These are phyloP conservation scores for Pholiota molesta DNA, from an alignment of 768 basidiomycete species.

Conservation along the genomic window DNA sequence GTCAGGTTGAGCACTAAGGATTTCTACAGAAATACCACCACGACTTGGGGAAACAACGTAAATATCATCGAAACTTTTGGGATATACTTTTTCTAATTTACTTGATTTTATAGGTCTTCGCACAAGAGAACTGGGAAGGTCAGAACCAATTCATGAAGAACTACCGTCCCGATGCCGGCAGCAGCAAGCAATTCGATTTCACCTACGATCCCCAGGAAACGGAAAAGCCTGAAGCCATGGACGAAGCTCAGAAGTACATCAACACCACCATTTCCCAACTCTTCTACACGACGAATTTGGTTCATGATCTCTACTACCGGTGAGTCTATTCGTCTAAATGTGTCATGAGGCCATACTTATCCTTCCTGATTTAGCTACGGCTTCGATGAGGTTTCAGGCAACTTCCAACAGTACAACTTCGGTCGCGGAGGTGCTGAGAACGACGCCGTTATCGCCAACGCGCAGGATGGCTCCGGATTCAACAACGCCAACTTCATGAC, in stretches of 20 bases:
- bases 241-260: slow-evolving; percentile 80
- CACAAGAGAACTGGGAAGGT: slow-evolving; percentile 93
- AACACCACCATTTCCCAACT: slow-evolving; percentile 86
- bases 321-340: slow-evolving; percentile 24
- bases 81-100: slow-evolving; percentile 1
- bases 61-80: slow-evolving; percentile 17
- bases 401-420: slow-evolving; percentile 99
- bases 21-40: slow-evolving; percentile 68
- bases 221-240: slow-evolving; percentile 56
- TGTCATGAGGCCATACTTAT: background rate
- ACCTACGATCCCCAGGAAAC: slow-evolving; percentile 71
- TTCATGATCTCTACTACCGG: slow-evolving; percentile 84
- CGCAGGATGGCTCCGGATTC: slow-evolving; percentile 93
- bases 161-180: slow-evolving; percentile 75
- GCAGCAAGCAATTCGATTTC: slow-evolving; percentile 64
- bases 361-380: slow-evolving; percentile 61
- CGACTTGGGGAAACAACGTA: slow-evolving; percentile 88
- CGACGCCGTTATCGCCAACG: slow-evolving; percentile 93
- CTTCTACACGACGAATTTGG: slow-evolving; percentile 84
- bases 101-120: slow-evolving; percentile 62
- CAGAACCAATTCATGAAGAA: slow-evolving; percentile 67
- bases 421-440: slow-evolving; percentile 84
- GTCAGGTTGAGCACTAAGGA: slow-evolving; percentile 27
- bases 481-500: slow-evolving; percentile 95
- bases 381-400: slow-evolving; percentile 88